phyloP scores from a whole-genome alignment of 2,329 filamentous ascomycete species.

The Xylogone sp. region DNA sequence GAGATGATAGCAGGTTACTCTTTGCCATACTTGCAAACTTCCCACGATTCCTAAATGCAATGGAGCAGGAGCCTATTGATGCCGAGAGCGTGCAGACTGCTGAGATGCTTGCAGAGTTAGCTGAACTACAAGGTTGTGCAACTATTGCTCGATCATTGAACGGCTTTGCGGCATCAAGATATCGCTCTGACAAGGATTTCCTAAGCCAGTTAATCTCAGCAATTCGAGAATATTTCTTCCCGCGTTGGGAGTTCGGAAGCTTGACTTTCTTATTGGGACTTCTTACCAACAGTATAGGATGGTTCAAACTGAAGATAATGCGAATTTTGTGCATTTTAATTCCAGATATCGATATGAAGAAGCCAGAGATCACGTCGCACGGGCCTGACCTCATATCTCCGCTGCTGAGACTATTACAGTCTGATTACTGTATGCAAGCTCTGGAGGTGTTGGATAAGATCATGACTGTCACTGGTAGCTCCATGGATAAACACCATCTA shows the following conservation, averaged over 20 bases:
- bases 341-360: conserved; percentile 88
- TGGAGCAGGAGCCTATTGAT: conserved; percentile 62
- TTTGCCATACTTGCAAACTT: conserved; percentile 91
- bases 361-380: conserved; percentile 82
- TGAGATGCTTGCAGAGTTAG: conserved; percentile 65
- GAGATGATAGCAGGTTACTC: conserved; percentile 76
- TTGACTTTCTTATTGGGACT: conserved; percentile 88
- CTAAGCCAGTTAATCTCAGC: conserved; percentile 69
- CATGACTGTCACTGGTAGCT: conserved; percentile 87
- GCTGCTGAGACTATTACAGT: conserved; percentile 81
- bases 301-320: conserved; percentile 94
- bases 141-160: conserved; percentile 66
- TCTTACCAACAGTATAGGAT: conserved; percentile 80
- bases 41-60: conserved; percentile 75
- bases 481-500: conserved; percentile 90
- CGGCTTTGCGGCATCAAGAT: conserved; percentile 64
- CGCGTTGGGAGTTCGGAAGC: conserved; percentile 76
- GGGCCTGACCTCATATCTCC: conserved; percentile 95
- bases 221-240: conserved; percentile 75
- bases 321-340: conserved; percentile 81
- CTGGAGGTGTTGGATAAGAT: conserved; percentile 90
- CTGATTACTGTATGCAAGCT: conserved; percentile 89
- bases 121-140: conserved; percentile 66
- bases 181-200: conserved; percentile 70
- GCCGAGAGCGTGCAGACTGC: conserved; percentile 59